Evolutionary conservation across 2,329 filamentous ascomycete genomes (phyloP), one percentile per base, ranked within the genome.

Genomic region (Calonectria honghensis): DNA sequence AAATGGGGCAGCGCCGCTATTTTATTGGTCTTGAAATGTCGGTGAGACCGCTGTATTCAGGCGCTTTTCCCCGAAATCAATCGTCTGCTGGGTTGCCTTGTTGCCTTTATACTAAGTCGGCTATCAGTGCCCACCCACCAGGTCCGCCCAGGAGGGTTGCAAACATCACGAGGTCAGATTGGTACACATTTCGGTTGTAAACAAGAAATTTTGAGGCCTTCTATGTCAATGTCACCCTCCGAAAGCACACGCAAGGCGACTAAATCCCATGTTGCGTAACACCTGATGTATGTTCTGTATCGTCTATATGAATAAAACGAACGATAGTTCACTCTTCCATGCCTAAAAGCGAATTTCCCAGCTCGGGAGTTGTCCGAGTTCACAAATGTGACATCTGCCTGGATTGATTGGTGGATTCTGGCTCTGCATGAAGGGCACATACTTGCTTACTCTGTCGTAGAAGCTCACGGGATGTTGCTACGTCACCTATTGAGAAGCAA

Each of bases 381-480:
- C 51, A 54, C 27, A 3, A 54, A 32, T 4, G 3, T 32, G 29
- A n/a, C 18, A 54, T n/a, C 4, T 54, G 29, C 29, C 11, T 13
- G 2, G 29, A 31, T n/a, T 6, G 14, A 2, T 11, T 11, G 2
- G 18, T 16, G 51, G 6, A 24, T 31, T 0, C 0, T 16, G 1
- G 7, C 27, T 16, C n/a, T 18, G 16, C 27, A 31, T 54, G 32
- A 18, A 31, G 6, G 6, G n/a, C 41, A 48, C 51, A 16, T 29
- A 32, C 5, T 4, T 54, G 13, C 29, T 54, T 16, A 31, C 29
- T 14, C 27, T 54, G 2, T n/a, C 6, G 2, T 6, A 4, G 52
- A 13, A 5, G 31, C 31, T 57, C 10, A 31, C 18, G 13, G 20
- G 18, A 57, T n/a, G 20, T 3, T 24, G 31, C 29, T 35, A 11